These are phyloP conservation scores for Pachysandra terminalis DNA, from an alignment of 164 flowering plant species.

Conservation along the genomic window DNA sequence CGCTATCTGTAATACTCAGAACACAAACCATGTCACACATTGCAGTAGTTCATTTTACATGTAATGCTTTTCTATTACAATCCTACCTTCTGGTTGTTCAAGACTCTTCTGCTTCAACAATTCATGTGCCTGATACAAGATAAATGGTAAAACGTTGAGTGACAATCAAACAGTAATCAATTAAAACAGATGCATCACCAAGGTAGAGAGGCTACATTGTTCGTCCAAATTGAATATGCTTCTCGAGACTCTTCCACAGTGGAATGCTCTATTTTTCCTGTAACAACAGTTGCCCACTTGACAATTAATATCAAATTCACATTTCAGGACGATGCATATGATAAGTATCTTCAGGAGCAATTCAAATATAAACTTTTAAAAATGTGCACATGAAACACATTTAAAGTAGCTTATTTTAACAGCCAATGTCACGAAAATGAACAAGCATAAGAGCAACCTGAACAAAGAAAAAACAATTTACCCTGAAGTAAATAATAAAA, in stretches of 20 bases:
- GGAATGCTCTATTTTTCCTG: conserved; percentile 94
- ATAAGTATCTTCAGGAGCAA: neutral
- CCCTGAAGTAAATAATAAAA: too few relatives aligned
- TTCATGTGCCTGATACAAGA: conserved; percentile 65
- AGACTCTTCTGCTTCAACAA: conserved; percentile 57
- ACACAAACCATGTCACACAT: neutral
- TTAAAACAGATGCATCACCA: neutral
- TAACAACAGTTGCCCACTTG: conserved; percentile 10
- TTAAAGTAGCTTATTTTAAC: too few relatives aligned
- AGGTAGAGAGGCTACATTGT: conserved; percentile 39
- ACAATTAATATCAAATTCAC: conserved; percentile 9
- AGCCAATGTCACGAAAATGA: too few relatives aligned
- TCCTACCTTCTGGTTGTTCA: conserved; percentile 42
- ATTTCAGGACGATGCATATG: too few relatives aligned
- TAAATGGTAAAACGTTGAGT: neutral
- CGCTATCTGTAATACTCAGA: neutral
- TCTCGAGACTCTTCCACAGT: conserved; percentile 89
- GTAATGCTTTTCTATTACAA: neutral
- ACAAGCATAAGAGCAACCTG: too few relatives aligned
- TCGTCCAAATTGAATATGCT: conserved; percentile 69
- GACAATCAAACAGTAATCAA: neutral
- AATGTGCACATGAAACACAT: too few relatives aligned
- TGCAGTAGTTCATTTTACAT: neutral
- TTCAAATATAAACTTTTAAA: too few relatives aligned
- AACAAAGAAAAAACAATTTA: too few relatives aligned